A percentile compares a stretch with the other conserved stretches of the same genome.
Conservation (phyloP, 225 moss, liverwort and hornwort genomes). For the Physcomitrellopsis africana region DNA sequence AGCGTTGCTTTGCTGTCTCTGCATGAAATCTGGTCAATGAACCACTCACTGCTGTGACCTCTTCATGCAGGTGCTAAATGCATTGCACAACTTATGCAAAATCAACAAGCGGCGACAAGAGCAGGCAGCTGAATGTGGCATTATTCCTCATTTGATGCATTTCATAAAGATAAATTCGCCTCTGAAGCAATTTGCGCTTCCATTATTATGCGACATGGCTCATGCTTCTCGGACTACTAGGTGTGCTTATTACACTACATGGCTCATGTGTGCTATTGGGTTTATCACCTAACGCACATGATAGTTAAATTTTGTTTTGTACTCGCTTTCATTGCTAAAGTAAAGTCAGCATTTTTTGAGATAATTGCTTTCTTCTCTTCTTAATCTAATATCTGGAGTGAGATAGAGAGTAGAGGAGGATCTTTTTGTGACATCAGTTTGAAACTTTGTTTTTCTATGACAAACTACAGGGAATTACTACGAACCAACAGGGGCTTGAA, state of each 20-base stretch:
- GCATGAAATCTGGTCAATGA: background rate
- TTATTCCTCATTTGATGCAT: conserved; percentile 75
- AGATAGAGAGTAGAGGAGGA: background rate
- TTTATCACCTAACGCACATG: too few relatives aligned
- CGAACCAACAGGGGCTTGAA: conserved; percentile 65
- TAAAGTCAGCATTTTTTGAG: background rate
- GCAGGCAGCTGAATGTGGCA: conserved; percentile 82
- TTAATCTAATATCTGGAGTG: background rate
- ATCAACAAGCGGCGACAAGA: conserved; percentile 84
- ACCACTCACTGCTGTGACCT: background rate
- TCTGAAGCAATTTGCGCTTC: conserved; percentile 70
- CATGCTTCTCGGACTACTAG: conserved; percentile 78
- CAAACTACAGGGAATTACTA: conserved; percentile 52
- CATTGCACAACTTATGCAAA: conserved; percentile 81
- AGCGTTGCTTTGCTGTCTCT: background rate
- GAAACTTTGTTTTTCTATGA: background rate
- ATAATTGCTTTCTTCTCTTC: background rate
- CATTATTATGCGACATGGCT: conserved; percentile 84
- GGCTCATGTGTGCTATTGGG: too few relatives aligned
- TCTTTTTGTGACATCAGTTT: background rate
- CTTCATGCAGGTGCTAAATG: conserved; percentile 65
- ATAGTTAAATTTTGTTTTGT: too few relatives aligned
- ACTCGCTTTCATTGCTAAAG: background rate
- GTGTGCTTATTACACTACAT: conserved; percentile 5
- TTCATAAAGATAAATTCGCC: conserved; percentile 75